A percentile compares a stretch with the other conserved stretches of the same genome.
Conservation (phyloP, 1,284 basidiomycete species). For the Vanrija sp. region DNA sequence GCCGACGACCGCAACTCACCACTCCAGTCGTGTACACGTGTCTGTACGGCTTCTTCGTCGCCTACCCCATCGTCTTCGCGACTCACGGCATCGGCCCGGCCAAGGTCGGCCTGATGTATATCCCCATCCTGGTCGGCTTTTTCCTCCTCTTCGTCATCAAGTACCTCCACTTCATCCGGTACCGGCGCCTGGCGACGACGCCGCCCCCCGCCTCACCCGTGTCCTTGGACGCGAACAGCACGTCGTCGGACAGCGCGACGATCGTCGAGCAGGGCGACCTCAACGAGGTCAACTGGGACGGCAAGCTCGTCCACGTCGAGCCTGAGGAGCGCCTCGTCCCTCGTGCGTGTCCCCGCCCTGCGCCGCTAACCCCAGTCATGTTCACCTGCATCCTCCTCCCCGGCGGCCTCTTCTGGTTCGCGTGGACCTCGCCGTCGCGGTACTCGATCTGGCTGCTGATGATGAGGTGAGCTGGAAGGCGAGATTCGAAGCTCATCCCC, state of each 20-base stretch:
- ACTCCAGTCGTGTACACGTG: slow-evolving; percentile 24
- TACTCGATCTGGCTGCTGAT: slow-evolving; percentile 24
- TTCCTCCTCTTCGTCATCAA: slow-evolving; percentile 15
- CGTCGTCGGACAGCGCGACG: no score
- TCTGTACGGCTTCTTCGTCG: slow-evolving; percentile 62
- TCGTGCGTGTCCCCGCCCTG: slow-evolving; percentile 12
- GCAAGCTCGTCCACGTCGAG: slow-evolving; percentile 21
- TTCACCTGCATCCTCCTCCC: slow-evolving; percentile 18
- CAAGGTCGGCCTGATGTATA: slow-evolving; percentile 60
- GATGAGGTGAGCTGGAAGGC: slow-evolving; percentile 16
- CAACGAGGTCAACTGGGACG: slow-evolving; percentile 9
- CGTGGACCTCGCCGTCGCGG: slow-evolving; percentile 23
- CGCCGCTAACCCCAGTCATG: slow-evolving; percentile 17
- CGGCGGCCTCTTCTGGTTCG: slow-evolving; percentile 28
- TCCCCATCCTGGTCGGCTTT: slow-evolving; percentile 56
- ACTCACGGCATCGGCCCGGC: slow-evolving; percentile 37
- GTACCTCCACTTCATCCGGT: slow-evolving; percentile 15
- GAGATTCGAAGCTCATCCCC: not conserved
- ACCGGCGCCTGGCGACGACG: not conserved
- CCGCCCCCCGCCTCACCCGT: not conserved
- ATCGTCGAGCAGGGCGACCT: no score
- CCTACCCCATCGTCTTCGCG: slow-evolving; percentile 55
- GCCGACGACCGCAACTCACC: no score
- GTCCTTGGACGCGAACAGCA: no score
- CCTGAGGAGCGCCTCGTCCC: slow-evolving; percentile 29